These are phyloP conservation scores for Penicillium sp. DNA, from an alignment of 2,329 filamentous ascomycete genomes.

Conservation along the genomic window DNA sequence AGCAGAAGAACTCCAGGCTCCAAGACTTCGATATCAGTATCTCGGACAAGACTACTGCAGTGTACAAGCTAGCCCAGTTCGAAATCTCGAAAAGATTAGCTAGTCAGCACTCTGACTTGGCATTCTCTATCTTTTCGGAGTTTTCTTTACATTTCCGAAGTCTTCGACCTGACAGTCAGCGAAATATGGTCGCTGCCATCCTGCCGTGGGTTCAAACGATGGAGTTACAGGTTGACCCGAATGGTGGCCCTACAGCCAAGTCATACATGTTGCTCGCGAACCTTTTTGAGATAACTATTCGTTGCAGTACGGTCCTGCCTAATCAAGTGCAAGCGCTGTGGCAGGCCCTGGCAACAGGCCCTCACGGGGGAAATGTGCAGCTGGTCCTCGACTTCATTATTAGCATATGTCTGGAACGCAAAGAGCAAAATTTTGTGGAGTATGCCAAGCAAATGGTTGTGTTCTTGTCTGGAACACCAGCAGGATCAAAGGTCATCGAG, in stretches of 20 bases:
- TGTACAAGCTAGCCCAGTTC: slow-evolving; percentile 96
- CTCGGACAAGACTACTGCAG: slow-evolving; percentile 95
- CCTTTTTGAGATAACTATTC: slow-evolving; percentile 92
- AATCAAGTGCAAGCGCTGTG: slow-evolving; percentile 97
- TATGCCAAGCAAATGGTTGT: slow-evolving; percentile 98
- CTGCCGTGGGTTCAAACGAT: slow-evolving; percentile 95
- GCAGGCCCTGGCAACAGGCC: slow-evolving; percentile 92
- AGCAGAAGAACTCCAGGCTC: slow-evolving; percentile 82
- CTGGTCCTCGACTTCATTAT: slow-evolving; percentile 97
- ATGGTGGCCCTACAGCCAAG: slow-evolving; percentile 81
- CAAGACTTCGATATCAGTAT: slow-evolving; percentile 98
- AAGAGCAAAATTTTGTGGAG: slow-evolving; percentile 97
- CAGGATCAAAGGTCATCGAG: slow-evolving; percentile 88
- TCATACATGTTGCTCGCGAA: slow-evolving; percentile 96
- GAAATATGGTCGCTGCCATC: slow-evolving; percentile 91
- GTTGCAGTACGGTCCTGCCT: slow-evolving; percentile 80
- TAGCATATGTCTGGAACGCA: slow-evolving; percentile 82
- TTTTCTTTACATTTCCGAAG: slow-evolving; percentile 92
- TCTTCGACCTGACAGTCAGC: slow-evolving; percentile 74
- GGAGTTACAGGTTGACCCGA: slow-evolving; percentile 86
- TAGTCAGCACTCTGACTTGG: slow-evolving; percentile 81
- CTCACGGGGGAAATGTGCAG: slow-evolving; percentile 89
- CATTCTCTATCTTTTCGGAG: slow-evolving; percentile 93
- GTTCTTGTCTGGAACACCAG: slow-evolving; percentile 80
- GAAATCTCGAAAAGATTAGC: slow-evolving; percentile 90